These are phyloP conservation scores for Picea sitchensis DNA, from an alignment of 75 land plant species.

Conservation along the genomic window DNA sequence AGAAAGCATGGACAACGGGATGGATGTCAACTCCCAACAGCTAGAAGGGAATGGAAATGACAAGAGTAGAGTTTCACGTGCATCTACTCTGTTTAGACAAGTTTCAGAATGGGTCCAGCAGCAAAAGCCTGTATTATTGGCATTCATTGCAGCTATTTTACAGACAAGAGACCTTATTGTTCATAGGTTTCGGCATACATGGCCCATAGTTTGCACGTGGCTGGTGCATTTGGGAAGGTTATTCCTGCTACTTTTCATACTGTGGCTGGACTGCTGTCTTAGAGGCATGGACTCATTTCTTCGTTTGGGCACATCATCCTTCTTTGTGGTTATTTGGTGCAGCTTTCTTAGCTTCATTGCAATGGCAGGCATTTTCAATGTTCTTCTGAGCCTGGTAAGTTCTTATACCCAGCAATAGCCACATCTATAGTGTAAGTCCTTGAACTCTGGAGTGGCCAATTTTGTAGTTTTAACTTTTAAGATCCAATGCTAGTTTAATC, in stretches of 20 bases:
- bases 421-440: too few relatives aligned
- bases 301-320: slow-evolving; percentile 60
- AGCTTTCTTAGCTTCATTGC: slow-evolving; percentile 42
- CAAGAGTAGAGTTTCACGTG: neutral
- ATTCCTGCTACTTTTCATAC: slow-evolving; percentile 34
- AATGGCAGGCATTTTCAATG: slow-evolving; percentile 49
- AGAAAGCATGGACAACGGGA: neutral
- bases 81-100: slow-evolving; percentile 9
- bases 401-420: neutral
- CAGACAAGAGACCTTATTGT: slow-evolving; percentile 15
- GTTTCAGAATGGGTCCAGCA: slow-evolving; percentile 22
- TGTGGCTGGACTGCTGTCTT: slow-evolving; percentile 59
- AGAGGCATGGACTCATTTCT: slow-evolving; percentile 54
- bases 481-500: neutral
- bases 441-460: neutral
- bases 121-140: slow-evolving; percentile 24
- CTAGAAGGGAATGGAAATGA: neutral
- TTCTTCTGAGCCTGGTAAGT: slow-evolving; percentile 45
- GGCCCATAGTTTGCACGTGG: slow-evolving; percentile 42
- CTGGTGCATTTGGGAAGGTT: slow-evolving; percentile 33
- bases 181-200: slow-evolving; percentile 14
- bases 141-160: neutral
- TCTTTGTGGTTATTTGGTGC: slow-evolving; percentile 58
- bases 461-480: neutral
- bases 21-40: neutral